Base-by-base conservation (phyloP, 2,329 filamentous ascomycete genomes). In the Neopestalotiopsis rosae region DNA sequence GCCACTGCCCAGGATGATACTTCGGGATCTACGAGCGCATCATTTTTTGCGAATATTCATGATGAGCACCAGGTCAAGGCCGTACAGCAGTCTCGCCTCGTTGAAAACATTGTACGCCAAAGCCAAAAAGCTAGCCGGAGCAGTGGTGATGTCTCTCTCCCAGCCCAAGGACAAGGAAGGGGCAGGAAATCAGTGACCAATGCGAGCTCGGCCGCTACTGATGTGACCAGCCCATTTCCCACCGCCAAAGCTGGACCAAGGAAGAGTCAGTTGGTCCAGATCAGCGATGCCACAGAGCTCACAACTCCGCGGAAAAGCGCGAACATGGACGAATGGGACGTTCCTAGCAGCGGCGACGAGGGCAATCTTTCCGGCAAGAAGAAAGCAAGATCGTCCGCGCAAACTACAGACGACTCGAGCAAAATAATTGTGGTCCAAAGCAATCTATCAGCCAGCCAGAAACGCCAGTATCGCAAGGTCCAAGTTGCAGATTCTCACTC, bases 401-500 rank as follows among this genome's bases (percentile, higher is more conserved):
- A 72, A 49, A 64, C 42, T 24, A 30, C 71, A 3, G 68, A 67
- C 7, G 72, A 76, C 6, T 65, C 70, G 4, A 58, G 70, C 10
- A 75, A 75, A 24, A 77, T 79, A 68, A 79, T 78, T 68, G 69
- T 79, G 66, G 74, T 77, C 30, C 75, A 73, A 61, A 78, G 76
- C 71, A 74, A 72, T 58, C 72, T 79, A 20, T 79, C 77, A 40
- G 76, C 76, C 1, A 79, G 78, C 74, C 76, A 79, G 66, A 79
- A 76, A 66, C 74, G 76, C 7, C 74, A 79, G 67, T 78, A 78
- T 67, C 74, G 76, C 61, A 76, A 69, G 68, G 70, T 78, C 32
- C 73, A 74, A 13, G 69, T 74, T 14, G 64, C 74, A 14, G 66
- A 69, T 10, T 72, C 72, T 62, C 66, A 74, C 34, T 40, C 69